Base-by-base conservation (phyloP, 768 basidiomycete genomes). In the Termitomyces sp. region DNA sequence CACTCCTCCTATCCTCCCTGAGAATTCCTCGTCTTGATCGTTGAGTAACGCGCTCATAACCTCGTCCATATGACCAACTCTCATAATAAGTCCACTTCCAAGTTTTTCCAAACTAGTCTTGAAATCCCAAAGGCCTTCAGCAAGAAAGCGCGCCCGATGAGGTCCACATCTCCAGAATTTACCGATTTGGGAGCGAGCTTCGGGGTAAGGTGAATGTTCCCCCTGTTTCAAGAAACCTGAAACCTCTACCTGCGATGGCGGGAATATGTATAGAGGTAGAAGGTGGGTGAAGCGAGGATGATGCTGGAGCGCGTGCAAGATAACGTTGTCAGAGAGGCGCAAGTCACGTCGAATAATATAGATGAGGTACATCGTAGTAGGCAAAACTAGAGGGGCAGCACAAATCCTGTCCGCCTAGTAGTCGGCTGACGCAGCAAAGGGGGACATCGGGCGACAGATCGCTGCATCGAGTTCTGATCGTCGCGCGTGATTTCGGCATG, bases 231-330 rank as follows among this genome's bases (percentile, higher is more conserved):
- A 6, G 50, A 50, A 40, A 38, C 49, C 37, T 38, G 57, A 59
- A 32, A 59, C 57, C 34, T 59, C 57, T 20, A 59, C 42, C 48
- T 59, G 47, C 7, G 32, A 59, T 40, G 48, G 57, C 14, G 57
- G 50, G 34, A 59, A 38, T 34, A 59, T 51, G 46, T 58, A 58
- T 29, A 59, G 10, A 1, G 57, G 57, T 40, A 59, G 36, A 25
- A 59, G 45, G 20, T 59, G 57, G 8, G 48, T 59, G 40, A 50
- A 59, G 11, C 48, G 47, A 29, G 34, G 25, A 31, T 40, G 50
- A 31, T 38, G 7, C 31, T 37, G 36, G 11, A 50, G 14, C n/a
- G 57, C 47, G 48, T 59, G 57, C 8, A 43, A 29, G 8, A 59
- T 58, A 17, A 49, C 46, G 17, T 58, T 58, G 34, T 58, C 57